phyloP scores from a whole-genome alignment of 768 basidiomycete species.

The Naganishia vaughanmartiniae region DNA sequence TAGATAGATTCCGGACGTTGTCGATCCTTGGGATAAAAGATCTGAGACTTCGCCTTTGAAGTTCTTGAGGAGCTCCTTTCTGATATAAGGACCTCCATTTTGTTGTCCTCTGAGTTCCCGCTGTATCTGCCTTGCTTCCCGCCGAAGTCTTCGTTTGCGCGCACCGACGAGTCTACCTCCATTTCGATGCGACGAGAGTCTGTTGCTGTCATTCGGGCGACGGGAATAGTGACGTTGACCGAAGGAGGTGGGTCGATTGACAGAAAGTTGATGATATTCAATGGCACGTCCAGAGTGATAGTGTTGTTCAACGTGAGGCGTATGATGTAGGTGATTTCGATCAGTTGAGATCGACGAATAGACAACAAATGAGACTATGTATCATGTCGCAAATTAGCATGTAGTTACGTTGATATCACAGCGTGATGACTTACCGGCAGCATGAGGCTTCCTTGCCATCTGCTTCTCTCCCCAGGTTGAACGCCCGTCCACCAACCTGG shows the following conservation, averaged over 20 bases:
- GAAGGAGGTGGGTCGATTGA: constrained; percentile 74
- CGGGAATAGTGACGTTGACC: constrained; percentile 4
- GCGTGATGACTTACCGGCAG: constrained; percentile 65
- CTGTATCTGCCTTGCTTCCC: constrained; percentile 18
- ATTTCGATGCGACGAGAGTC: constrained; percentile 16
- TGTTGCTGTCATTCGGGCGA: neutral
- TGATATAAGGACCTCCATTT: constrained; percentile 14
- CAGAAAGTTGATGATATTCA: constrained; percentile 75
- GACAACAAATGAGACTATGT: constrained; percentile 67
- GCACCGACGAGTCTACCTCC: constrained; percentile 19
- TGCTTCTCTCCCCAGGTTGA: constrained; percentile 60
- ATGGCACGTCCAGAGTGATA: constrained; percentile 68
- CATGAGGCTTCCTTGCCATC: constrained; percentile 68
- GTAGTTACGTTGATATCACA: neutral
- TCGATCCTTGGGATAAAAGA: constrained; percentile 18
- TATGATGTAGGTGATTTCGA: constrained; percentile 75
- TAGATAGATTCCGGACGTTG: constrained; percentile 10
- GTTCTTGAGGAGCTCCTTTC: constrained; percentile 14
- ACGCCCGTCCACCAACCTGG: constrained; percentile 91
- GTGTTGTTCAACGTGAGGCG: constrained; percentile 66
- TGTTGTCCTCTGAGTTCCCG: constrained; percentile 12
- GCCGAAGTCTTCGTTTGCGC: constrained; percentile 21
- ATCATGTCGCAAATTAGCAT: neutral
- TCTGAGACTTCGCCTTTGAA: constrained; percentile 21
- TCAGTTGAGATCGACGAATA: constrained; percentile 64